Evolutionary conservation across 371 early-diverging fungal species (phyloP).

Genomic region (Syncephalastrum racemosum): DNA sequence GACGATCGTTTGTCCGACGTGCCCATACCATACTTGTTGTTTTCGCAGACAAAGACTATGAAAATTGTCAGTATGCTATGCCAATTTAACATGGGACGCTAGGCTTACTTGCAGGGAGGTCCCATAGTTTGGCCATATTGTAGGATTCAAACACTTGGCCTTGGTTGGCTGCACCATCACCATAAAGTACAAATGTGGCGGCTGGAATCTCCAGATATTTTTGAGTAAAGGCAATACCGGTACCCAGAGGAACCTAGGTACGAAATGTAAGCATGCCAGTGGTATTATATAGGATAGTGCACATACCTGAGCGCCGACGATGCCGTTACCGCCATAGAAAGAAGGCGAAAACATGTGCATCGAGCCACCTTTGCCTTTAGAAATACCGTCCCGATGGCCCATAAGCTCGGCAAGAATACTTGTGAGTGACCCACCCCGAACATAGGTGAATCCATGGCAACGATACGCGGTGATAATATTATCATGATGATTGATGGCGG

Average conservation of each 20-base stretch:
- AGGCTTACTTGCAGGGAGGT: conserved; percentile 64
- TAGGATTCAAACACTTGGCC: conserved; percentile 99
- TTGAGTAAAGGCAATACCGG: conserved; percentile 96
- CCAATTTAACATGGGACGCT: neutral
- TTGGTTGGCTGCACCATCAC: conserved; percentile 99
- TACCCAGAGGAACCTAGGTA: conserved; percentile 84
- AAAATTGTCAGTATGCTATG: neutral
- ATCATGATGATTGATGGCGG: conserved; percentile 87
- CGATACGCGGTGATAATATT: conserved; percentile 98
- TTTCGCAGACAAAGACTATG: conserved; percentile 96
- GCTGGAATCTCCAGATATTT: conserved; percentile 84
- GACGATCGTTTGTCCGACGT: conserved; percentile 90
- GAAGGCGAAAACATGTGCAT: conserved; percentile 99
- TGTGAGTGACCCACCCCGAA: conserved; percentile 80
- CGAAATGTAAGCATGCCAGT: too few species aligned
- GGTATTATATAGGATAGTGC: too few species aligned
- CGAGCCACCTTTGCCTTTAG: conserved; percentile 99
- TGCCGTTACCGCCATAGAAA: conserved; percentile 99
- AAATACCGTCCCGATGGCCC: conserved; percentile 89
- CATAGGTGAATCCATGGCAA: conserved; percentile 97
- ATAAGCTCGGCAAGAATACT: conserved; percentile 87
- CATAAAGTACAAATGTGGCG: conserved; percentile 94
- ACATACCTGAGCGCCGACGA: conserved; percentile 95
- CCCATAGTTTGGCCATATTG: conserved; percentile 99
- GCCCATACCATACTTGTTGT: conserved; percentile 99